phyloP scores from a whole-genome alignment of 495 filamentous ascomycete genomes.

The Lepidopterella palustris region DNA sequence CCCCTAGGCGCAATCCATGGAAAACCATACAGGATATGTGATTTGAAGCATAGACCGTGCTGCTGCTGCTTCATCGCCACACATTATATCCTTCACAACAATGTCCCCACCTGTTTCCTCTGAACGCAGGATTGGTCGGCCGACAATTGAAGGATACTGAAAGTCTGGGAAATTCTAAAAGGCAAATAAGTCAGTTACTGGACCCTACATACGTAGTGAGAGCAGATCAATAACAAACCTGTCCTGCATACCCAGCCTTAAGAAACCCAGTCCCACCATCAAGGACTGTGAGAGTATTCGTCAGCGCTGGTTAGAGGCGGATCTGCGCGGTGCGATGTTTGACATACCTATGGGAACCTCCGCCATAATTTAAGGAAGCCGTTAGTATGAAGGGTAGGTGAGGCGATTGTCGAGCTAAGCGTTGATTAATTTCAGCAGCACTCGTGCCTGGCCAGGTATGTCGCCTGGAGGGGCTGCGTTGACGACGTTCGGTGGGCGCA shows the following conservation, averaged over 20 bases:
- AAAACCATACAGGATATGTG: constrained; percentile 69
- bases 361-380: constrained; percentile 46
- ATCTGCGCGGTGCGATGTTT: constrained; percentile 29
- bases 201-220: background rate
- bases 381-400: constrained; percentile 1
- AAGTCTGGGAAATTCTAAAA: constrained; percentile 92
- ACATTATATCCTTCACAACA: constrained; percentile 99
- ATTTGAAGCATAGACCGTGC: constrained; percentile 96
- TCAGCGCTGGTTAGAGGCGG: constrained; percentile 25
- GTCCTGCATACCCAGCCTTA: constrained; percentile 96
- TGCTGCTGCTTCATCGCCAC: constrained; percentile 94
- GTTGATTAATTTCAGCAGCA: constrained; percentile 6
- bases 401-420: background rate
- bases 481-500: background rate
- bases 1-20: background rate
- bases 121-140: constrained; percentile 91
- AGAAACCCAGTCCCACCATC: constrained; percentile 99
- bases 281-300: constrained; percentile 61
- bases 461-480: constrained; percentile 14
- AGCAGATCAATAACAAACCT: constrained; percentile 44
- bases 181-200: background rate
- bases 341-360: constrained; percentile 65
- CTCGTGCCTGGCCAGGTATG: constrained; percentile 14
- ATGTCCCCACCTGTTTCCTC: constrained; percentile 76
- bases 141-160: constrained; percentile 97